Evolutionary conservation across 1,284 basidiomycete species (phyloP), one percentile per base, ranked within the genome.

Genomic region (Sporisorium sorghi): DNA sequence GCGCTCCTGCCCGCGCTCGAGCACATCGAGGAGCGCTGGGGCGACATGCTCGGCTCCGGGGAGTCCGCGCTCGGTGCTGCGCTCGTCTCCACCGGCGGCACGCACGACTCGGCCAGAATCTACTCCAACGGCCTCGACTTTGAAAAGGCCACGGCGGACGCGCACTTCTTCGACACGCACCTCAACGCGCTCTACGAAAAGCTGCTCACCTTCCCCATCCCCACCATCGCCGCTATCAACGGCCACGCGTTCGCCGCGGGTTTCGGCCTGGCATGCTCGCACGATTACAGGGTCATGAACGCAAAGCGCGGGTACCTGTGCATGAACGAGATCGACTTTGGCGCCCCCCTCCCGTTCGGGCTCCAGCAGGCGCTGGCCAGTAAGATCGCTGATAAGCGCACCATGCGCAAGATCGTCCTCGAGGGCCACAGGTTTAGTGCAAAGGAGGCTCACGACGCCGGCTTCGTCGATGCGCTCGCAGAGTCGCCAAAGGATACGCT

Each of bases 191-290:
- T 82, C 23, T 82, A 75, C 40, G 52, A 76, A 84, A 86, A 85
- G 37, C 72, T 86, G 15, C 72, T 87, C 51, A 85, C 86, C 7
- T 86, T 87, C 77, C 86, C 86, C 8, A 79, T 88, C 58, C 78
- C 86, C 44, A 92, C 91, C 5, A 88, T 97, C 68, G 92, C 93
- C 30, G 92, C 93, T 3, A 89, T 97, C 79, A 96, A 95, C 81
- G 94, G 94, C 0, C 94, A 97, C 82, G 91, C 90, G 60, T 97
- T 93, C 83, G 94, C 94, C 3, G 94, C 88, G 12, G 94, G 90
- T 17, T 90, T 93, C 82, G 90, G 93, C 78, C 86, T 96, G 23
- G 89, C 92, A 1, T 86, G 95, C 53, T 88, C 88, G 5, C 96
- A 93, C 84, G 94, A 97, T 85, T 96, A 93, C 85, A 89, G 94